phyloP scores from a whole-genome alignment of 176 grass and related monocot genomes.

The bread wheat (Triticum aestivum) region DNA sequence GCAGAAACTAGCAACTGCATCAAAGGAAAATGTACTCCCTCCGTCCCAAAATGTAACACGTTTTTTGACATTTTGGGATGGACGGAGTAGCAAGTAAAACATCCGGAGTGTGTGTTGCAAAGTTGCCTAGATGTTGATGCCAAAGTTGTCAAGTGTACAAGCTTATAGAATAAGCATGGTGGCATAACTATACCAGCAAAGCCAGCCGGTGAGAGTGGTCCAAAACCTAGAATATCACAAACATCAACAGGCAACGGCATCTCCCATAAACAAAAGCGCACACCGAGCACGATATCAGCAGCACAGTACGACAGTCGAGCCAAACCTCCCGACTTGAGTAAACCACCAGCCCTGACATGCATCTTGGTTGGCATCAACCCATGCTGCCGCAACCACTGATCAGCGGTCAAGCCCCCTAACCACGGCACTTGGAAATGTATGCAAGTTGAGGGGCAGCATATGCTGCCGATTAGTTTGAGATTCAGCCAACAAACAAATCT shows the following conservation, averaged over 20 bases:
- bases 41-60: too few relatives aligned
- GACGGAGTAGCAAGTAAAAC: not conserved
- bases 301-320: not conserved
- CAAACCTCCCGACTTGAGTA: not conserved
- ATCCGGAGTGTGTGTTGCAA: not conserved
- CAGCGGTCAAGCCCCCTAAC: not conserved
- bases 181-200: slow-evolving; percentile 6
- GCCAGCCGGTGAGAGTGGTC: slow-evolving; percentile 22
- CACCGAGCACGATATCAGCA: not conserved
- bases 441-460: slow-evolving; percentile 4
- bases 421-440: not conserved
- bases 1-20: not conserved
- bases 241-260: not conserved
- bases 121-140: not conserved
- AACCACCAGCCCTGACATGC: not conserved
- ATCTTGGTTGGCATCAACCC: not conserved
- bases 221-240: not conserved
- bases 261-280: not conserved
- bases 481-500: not conserved
- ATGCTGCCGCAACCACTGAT: not conserved
- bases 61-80: too few relatives aligned
- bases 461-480: not conserved
- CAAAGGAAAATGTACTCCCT: too few relatives aligned
- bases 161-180: not conserved
- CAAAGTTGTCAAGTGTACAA: not conserved